Base-by-base conservation (phyloP, 164 flowering plant species). In the Magnolia sinica region DNA sequence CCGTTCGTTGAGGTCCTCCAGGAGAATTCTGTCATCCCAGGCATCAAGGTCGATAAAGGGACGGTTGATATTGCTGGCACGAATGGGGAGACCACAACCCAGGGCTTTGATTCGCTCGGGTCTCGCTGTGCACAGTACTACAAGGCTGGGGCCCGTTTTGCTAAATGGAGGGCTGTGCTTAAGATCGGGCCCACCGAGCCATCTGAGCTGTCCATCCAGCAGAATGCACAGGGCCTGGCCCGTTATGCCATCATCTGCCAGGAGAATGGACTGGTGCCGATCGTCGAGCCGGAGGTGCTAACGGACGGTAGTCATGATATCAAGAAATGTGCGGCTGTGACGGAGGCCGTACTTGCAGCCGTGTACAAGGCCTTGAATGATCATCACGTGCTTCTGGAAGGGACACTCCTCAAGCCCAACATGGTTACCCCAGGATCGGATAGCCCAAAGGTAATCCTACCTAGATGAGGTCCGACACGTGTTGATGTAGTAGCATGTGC, bases 371-470 rank as follows among this genome's bases (percentile, higher is more conserved):
- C 97, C 0, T 80, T 92, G 70, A 92, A 90, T 78, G 97, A 92
- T 37, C 97, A 92, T 3, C 97, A 92, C 79, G 97, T 92, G 4
- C 89, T 92, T 45, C 86, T 92, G 1, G 97, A 92, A 79, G 97
- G 97, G 13, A 91, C 93, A 0, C 88, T 92, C 37, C 86, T 92
- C 58, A 92, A 91, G 85, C 95, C 97, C 63, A 92, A 92, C 80
- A 92, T 92, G 97, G 93, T 92, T 76, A 88, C 92, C 7, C 95
- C 97, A 0, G 97, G 97, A 71, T 91, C 97, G 31, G 90, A 87
- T 58, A 78, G 90, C 84, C 91, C 95, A 20, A 92, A 92, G 97
- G 96, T 90, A 19, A 55, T 55, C 45, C 45, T 23, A 16, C 23
- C 4, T 23, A 2, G 20, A 2, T 19, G 24, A 51, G 22, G 45